Percentiles rank a stretch among this genome's conserved stretches.
These are phyloP conservation scores for Zymoseptoria crescenta DNA, from an alignment of 2,329 filamentous ascomycete genomes.

Conservation along the genomic window DNA sequence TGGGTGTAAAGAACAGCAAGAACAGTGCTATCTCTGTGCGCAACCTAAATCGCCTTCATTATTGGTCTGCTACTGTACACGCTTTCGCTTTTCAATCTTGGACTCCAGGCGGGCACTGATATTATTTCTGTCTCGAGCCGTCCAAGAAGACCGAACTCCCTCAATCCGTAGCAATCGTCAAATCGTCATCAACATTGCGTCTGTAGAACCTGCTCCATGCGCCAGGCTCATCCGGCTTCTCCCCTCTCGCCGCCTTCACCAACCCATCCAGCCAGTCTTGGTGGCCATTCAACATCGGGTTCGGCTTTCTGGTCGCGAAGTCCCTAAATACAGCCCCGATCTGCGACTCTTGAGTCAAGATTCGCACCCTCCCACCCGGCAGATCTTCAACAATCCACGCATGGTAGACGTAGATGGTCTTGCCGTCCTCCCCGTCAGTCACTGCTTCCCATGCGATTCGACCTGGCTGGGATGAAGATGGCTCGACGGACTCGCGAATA, in stretches of 20 bases:
- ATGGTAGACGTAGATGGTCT: constrained; percentile 30
- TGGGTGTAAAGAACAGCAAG: no score
- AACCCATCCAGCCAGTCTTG: constrained; percentile 33
- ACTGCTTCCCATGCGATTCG: constrained; percentile 18
- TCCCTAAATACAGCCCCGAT: constrained; percentile 26
- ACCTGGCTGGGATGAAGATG: constrained; percentile 4
- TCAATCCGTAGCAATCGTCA: background rate
- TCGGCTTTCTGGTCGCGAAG: constrained; percentile 25
- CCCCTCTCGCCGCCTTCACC: constrained; percentile 21
- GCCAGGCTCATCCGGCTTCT: constrained; percentile 10
- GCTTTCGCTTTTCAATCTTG: background rate
- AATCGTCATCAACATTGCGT: background rate
- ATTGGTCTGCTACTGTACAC: background rate
- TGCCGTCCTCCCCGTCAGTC: constrained; percentile 16
- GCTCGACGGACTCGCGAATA: constrained; percentile 20
- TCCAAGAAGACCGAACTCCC: no score
- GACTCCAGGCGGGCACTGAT: background rate
- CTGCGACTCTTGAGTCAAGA: constrained; percentile 32
- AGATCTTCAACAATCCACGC: constrained; percentile 32
- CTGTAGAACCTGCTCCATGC: constrained; percentile 1
- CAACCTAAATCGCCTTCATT: background rate
- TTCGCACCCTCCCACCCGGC: constrained; percentile 25
- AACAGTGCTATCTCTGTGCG: background rate
- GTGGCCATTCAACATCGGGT: constrained; percentile 31
- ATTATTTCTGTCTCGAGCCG: background rate